A percentile compares a stretch with the other conserved stretches of the same genome.
phyloP scores from a whole-genome alignment of 371 early-diverging fungal species.

The Coemansia sp. region DNA sequence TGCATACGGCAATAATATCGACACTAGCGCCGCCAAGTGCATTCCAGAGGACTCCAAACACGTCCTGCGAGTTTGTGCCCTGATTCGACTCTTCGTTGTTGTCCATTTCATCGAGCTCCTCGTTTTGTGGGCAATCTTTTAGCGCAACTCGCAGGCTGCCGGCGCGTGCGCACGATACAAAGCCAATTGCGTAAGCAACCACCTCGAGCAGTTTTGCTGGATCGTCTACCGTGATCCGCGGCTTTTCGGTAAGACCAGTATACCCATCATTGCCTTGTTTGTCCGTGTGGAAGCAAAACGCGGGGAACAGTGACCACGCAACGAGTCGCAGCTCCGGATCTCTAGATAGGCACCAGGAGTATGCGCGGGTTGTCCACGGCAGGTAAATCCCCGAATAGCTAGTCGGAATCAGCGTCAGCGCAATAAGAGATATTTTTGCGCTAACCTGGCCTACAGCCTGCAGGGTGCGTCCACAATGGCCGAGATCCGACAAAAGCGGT shows the following conservation, averaged over 20 bases:
- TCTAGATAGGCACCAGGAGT: conserved; percentile 22
- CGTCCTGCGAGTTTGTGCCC: background rate
- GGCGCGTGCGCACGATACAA: conserved; percentile 40
- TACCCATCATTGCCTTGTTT: conserved; percentile 14
- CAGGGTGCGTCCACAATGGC: background rate
- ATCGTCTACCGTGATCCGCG: conserved; percentile 28
- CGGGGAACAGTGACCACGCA: conserved; percentile 38
- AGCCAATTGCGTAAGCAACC: conserved; percentile 27
- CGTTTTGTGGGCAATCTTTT: too few species aligned
- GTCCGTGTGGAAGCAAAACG: conserved; percentile 16
- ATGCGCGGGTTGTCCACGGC: conserved; percentile 21
- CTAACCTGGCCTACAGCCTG: background rate
- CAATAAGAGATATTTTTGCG: conserved; percentile 21
- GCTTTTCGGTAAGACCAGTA: conserved; percentile 3
- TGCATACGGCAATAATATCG: background rate
- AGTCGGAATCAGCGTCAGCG: conserved; percentile 1
- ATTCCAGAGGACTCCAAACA: background rate
- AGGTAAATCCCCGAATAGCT: conserved; percentile 14
- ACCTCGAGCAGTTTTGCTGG: conserved; percentile 27
- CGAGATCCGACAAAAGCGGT: background rate
- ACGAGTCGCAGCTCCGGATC: conserved; percentile 9
- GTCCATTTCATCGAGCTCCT: background rate
- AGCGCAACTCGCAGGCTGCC: conserved; percentile 18
- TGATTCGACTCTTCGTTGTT: background rate
- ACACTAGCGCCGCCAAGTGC: background rate